phyloP scores from a whole-genome alignment of 345 rosid species.

The Linum usitatissimum region DNA sequence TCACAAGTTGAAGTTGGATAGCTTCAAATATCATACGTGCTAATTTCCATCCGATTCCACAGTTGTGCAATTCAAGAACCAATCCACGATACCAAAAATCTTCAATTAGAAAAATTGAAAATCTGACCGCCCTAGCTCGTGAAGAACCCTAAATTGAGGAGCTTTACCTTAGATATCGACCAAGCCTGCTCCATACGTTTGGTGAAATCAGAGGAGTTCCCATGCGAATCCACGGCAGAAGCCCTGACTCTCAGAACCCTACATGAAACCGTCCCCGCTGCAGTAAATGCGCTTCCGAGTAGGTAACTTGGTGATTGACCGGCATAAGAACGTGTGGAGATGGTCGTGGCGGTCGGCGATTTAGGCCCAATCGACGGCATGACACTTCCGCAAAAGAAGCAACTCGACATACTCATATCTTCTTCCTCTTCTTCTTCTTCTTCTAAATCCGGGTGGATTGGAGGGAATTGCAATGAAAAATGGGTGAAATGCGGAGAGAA shows the following conservation, averaged over 20 bases:
- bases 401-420: not conserved
- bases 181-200: constrained; percentile 87
- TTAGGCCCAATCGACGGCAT: constrained; percentile 20
- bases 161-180: constrained; percentile 69
- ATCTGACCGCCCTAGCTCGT: not conserved
- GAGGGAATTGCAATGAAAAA: too few relatives aligned
- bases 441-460: too few relatives aligned
- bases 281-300: not conserved
- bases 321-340: not conserved
- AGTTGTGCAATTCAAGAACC: not conserved
- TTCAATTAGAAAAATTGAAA: not conserved
- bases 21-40: too few relatives aligned
- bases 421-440: not conserved
- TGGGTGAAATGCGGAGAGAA: too few relatives aligned
- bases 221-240: constrained; percentile 60
- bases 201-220: constrained; percentile 58
- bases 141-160: not conserved
- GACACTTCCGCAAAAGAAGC: constrained; percentile 6
- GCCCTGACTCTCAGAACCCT: constrained; percentile 31
- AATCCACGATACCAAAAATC: not conserved
- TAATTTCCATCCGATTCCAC: too few relatives aligned
- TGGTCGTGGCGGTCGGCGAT: constrained; percentile 13
- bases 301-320: constrained; percentile 6
- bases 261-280: not conserved
- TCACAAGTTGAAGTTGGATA: too few relatives aligned